A percentile compares a stretch with the other conserved stretches of the same genome.
phyloP scores from a whole-genome alignment of 768 basidiomycete genomes.

The Sarcodon sp. region DNA sequence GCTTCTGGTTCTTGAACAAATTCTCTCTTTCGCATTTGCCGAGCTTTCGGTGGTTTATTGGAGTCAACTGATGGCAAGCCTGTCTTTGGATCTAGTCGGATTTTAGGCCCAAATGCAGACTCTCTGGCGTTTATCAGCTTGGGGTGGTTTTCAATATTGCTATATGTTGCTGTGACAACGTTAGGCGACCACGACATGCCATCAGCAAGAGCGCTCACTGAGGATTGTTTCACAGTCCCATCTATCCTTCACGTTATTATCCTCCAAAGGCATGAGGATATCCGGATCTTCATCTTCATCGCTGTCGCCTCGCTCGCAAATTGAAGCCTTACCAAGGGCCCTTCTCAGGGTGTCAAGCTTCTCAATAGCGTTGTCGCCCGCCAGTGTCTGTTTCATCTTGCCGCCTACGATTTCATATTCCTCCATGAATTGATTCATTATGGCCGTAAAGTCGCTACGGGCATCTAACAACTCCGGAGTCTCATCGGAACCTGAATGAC shows the following conservation, averaged over 20 bases:
- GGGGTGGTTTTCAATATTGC: constrained; percentile 97
- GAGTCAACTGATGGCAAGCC: constrained; percentile 55
- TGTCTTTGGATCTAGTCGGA: constrained; percentile 61
- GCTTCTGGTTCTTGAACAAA: constrained; percentile 10
- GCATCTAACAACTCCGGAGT: constrained; percentile 68
- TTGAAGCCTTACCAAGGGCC: constrained; percentile 60
- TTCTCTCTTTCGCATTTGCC: constrained; percentile 10
- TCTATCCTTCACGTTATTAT: constrained; percentile 51
- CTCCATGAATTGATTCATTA: constrained; percentile 90
- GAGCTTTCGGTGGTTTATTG: constrained; percentile 1
- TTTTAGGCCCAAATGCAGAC: constrained; percentile 41
- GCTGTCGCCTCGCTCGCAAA: constrained; percentile 32
- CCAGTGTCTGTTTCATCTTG: constrained; percentile 67
- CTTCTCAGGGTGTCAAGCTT: constrained; percentile 74
- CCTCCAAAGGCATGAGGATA: constrained; percentile 24
- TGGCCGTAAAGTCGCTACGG: constrained; percentile 78
- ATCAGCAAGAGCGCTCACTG: constrained; percentile 37
- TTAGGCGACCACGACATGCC: neutral
- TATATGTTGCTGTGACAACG: constrained; percentile 63
- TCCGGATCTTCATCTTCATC: constrained; percentile 33
- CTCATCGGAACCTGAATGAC: constrained; percentile 36
- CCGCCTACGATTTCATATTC: constrained; percentile 87
- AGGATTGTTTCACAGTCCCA: constrained; percentile 98
- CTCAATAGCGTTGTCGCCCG: constrained; percentile 58
- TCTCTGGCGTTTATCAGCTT: constrained; percentile 66